These are phyloP conservation scores for Bimuria novae-zelandiae DNA, from an alignment of 2,329 filamentous ascomycete species.

Conservation along the genomic window DNA sequence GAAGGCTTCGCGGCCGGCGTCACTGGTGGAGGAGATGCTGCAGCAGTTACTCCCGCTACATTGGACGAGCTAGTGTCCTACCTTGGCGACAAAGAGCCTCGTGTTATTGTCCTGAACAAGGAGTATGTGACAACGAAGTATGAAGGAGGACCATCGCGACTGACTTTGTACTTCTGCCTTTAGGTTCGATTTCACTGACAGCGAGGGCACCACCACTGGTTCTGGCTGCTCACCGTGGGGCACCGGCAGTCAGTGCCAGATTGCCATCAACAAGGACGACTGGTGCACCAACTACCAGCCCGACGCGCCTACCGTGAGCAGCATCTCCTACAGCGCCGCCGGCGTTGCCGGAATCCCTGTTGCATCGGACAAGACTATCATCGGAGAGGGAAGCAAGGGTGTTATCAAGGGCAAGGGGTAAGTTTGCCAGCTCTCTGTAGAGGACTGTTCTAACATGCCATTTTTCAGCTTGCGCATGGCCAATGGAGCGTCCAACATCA, in stretches of 20 bases:
- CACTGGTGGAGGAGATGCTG: slow-evolving; percentile 22
- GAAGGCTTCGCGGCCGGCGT: slow-evolving; percentile 21
- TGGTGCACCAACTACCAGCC: slow-evolving; percentile 22
- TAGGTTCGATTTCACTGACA: slow-evolving; percentile 3
- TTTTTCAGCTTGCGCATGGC: slow-evolving; percentile 2
- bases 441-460: slow-evolving; percentile 38
- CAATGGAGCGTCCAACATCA: slow-evolving; percentile 43
- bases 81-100: slow-evolving; percentile 37
- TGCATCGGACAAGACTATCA: slow-evolving; percentile 61
- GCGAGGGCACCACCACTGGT: slow-evolving; percentile 24
- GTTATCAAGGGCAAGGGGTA: slow-evolving; percentile 62
- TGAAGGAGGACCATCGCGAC: too few relatives aligned
- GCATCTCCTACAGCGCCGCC: slow-evolving; percentile 41
- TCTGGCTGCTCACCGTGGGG: slow-evolving; percentile 33
- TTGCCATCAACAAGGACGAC: slow-evolving; percentile 58
- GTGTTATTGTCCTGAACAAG: slow-evolving; percentile 46
- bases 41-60: slow-evolving; percentile 18
- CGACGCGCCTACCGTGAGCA: slow-evolving; percentile 15
- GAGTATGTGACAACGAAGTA: too few relatives aligned
- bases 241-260: slow-evolving; percentile 60
- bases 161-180: too few relatives aligned
- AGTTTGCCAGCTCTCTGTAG: slow-evolving; percentile 51
- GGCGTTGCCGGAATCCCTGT: slow-evolving; percentile 57
- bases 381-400: slow-evolving; percentile 59
- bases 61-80: slow-evolving; percentile 29